Conservation (phyloP, 371 early-diverging fungal genomes). For the Thermomucor indicae-seudaticae region DNA sequence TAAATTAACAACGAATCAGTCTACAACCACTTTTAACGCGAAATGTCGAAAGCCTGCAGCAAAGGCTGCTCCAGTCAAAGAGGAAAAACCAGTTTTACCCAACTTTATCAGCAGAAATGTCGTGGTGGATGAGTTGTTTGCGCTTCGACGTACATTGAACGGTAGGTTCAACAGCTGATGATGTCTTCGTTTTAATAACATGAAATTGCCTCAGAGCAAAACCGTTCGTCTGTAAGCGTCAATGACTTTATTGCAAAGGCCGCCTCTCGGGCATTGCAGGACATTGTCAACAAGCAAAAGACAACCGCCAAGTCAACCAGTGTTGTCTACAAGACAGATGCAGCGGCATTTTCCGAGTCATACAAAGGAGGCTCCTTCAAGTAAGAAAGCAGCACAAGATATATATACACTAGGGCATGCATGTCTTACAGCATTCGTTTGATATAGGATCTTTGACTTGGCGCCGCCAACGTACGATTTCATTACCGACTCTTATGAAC, state of each 20-base stretch:
- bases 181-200: slow-evolving; percentile 29
- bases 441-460: slow-evolving; percentile 36
- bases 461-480: slow-evolving; percentile 42
- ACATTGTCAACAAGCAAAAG: slow-evolving; percentile 71
- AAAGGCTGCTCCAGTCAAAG: slow-evolving; percentile 14
- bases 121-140: slow-evolving; percentile 61
- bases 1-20: slow-evolving; percentile 4
- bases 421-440: not conserved
- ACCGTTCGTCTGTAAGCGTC: slow-evolving; percentile 66
- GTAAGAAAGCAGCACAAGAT: slow-evolving; percentile 13
- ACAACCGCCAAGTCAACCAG: slow-evolving; percentile 32
- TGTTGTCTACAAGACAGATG: slow-evolving; percentile 15
- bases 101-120: slow-evolving; percentile 67
- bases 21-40: not conserved
- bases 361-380: slow-evolving; percentile 39
- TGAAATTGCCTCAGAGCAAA: slow-evolving; percentile 30
- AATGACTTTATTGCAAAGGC: slow-evolving; percentile 90
- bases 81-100: slow-evolving; percentile 21
- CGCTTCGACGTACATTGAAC: slow-evolving; percentile 67
- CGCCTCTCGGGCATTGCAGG: slow-evolving; percentile 68
- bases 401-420: not conserved
- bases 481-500: slow-evolving; percentile 36
- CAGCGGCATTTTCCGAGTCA: slow-evolving; percentile 13
- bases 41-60: slow-evolving; percentile 24
- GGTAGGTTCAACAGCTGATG: slow-evolving; percentile 29